Evolutionary conservation across 2,329 filamentous ascomycete species (phyloP), one percentile per base, ranked within the genome.

Genomic region (Pseudogymnoascus sp.): DNA sequence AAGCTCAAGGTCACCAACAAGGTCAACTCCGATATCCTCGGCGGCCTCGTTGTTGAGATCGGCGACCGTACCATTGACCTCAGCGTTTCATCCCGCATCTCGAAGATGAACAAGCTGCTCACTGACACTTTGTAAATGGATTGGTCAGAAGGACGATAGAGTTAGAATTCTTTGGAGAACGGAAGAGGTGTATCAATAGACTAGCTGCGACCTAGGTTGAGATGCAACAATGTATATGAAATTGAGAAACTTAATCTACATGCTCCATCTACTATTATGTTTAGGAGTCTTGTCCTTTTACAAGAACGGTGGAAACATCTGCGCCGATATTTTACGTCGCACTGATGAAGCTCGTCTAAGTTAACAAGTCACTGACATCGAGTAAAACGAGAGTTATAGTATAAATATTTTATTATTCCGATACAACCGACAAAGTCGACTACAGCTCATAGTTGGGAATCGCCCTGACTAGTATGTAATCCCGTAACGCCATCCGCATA

Each of bases 31-130:
- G 93, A 97, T 65, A 93, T 99, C 75, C 80, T 96, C 70, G 95
- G 95, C 70, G 95, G 95, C 67, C 87, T 99, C 70, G 80, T 99
- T 69, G 93, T 99, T 75, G 93, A 97, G 82, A 89, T 97, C 71
- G 93, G 93, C 74, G 93, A 97, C 84, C 90, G 93, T 76, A 97
- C 93, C 77, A 96, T 99, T 76, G 95, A 99, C 80, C 89, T 97
- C 72, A 95, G 89, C 79, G 93, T 99, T 74, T 93, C 93, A 60
- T 83, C 90, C 77, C 96, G 93, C 85, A 89, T 99, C 79, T 85
- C 90, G 78, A 96, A 92, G 87, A 91, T 99, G 86, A 99, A 99
- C 91, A 99, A 97, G 89, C 88, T 96, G 77, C 89, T 99, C 76
- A 93, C 85, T 72, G 95, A 99, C 81, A 85, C 89, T 79, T 83